These are phyloP conservation scores for Boletus subcaerulescens DNA, from an alignment of 768 basidiomycete genomes.

Conservation along the genomic window DNA sequence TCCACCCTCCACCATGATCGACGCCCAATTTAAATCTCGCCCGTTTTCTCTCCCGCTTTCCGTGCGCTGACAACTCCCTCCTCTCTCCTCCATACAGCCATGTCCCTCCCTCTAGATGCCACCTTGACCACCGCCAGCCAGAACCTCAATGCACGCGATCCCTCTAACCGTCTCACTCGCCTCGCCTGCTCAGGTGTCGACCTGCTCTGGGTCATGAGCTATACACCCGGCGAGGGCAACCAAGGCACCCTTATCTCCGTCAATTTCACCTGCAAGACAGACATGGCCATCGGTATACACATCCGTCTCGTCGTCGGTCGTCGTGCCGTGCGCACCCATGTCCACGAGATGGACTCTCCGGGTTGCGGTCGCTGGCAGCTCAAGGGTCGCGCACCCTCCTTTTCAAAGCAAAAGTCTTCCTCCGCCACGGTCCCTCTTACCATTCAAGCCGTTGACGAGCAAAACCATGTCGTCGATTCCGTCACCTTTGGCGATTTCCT, in stretches of 20 bases:
- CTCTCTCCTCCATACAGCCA: not conserved
- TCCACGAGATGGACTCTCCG: slow-evolving; percentile 48
- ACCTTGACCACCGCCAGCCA: slow-evolving; percentile 7
- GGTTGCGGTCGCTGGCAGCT: slow-evolving; percentile 62
- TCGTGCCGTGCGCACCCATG: slow-evolving; percentile 65
- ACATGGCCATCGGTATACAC: slow-evolving; percentile 38
- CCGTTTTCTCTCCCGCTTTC: not conserved
- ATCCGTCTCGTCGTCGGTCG: slow-evolving; percentile 74
- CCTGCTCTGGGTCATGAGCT: slow-evolving; percentile 64
- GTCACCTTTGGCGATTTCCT: slow-evolving; percentile 71
- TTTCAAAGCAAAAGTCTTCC: slow-evolving; percentile 38
- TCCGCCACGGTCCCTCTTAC: slow-evolving; percentile 51
- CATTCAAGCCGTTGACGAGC: slow-evolving; percentile 58
- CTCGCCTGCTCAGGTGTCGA: slow-evolving; percentile 47
- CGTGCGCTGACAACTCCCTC: not conserved
- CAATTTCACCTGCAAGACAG: slow-evolving; percentile 39
- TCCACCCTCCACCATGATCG: slow-evolving; percentile 11
- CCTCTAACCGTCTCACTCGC: slow-evolving; percentile 12
- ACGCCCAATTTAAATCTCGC: slow-evolving; percentile 27
- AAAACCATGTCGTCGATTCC: slow-evolving; percentile 55
- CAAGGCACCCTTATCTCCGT: slow-evolving; percentile 62
- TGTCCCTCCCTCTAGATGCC: not conserved
- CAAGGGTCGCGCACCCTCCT: slow-evolving; percentile 56
- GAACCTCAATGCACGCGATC: slow-evolving; percentile 9
- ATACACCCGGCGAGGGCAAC: slow-evolving; percentile 61